Percentiles rank a stretch among this genome's conserved stretches.
These are phyloP conservation scores for Nicotiana sylvestris DNA, from an alignment of 257 asterid species.

Conservation along the genomic window DNA sequence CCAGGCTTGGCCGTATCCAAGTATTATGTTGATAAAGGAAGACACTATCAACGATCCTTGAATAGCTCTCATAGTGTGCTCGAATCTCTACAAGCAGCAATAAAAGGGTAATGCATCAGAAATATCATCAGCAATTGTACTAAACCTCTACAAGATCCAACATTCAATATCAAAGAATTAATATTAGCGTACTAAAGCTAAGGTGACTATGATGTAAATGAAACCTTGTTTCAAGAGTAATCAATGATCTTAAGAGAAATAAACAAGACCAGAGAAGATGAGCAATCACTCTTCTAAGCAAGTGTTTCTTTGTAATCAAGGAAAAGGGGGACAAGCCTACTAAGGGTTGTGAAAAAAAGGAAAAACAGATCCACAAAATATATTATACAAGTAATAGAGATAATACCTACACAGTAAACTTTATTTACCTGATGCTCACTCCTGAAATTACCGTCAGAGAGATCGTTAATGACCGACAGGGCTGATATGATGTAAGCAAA, in stretches of 20 bases:
- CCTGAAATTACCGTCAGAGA: conserved; percentile 36
- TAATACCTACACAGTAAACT: conserved; percentile 2
- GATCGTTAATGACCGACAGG: conserved; percentile 61
- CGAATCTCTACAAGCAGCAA: conserved; percentile 68
- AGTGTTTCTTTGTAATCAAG: not conserved
- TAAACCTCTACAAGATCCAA: not conserved
- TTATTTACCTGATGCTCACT: conserved; percentile 61
- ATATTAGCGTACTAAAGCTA: not conserved
- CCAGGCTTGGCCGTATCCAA: conserved; percentile 83
- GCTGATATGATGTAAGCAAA: conserved; percentile 75
- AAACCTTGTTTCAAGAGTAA: not conserved
- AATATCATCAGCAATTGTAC: not conserved
- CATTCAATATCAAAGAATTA: not conserved
- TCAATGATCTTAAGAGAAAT: not conserved
- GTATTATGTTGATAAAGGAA: conserved; percentile 69
- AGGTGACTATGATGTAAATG: not conserved
- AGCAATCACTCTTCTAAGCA: not conserved
- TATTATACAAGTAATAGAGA: not conserved
- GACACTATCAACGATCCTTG: conserved; percentile 95
- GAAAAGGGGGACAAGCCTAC: not conserved
- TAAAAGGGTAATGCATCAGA: conserved; percentile 16
- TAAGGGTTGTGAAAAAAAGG: not conserved
- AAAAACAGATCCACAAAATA: not conserved
- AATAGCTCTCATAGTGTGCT: conserved; percentile 79
- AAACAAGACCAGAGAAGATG: not conserved